These are phyloP conservation scores for Mrakia blollopis DNA, from an alignment of 768 basidiomycete genomes.

Conservation along the genomic window DNA sequence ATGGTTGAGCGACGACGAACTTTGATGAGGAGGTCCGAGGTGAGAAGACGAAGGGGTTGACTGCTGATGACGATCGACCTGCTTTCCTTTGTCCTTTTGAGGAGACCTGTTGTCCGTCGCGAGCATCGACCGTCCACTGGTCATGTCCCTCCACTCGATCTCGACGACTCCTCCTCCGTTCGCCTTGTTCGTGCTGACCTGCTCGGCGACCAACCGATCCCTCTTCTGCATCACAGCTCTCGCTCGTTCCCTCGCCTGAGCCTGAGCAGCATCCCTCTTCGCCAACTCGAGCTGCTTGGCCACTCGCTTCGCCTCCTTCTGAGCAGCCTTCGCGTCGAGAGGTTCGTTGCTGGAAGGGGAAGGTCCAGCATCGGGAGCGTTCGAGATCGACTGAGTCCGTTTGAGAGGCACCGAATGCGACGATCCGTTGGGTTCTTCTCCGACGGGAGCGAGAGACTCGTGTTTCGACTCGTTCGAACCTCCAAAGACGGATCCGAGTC, in stretches of 20 bases:
- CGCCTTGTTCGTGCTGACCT: slow-evolving; percentile 33
- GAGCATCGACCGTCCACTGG: slow-evolving; percentile 8
- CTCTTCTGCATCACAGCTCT: slow-evolving; percentile 90
- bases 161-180: slow-evolving; percentile 33
- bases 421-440: slow-evolving; percentile 32
- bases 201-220: slow-evolving; percentile 59
- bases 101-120: neutral
- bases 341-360: slow-evolving; percentile 38
- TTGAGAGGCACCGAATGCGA: slow-evolving; percentile 37
- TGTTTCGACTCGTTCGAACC: slow-evolving; percentile 38
- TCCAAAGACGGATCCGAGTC: slow-evolving; percentile 45
- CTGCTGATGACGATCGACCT: slow-evolving; percentile 2
- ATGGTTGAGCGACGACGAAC: slow-evolving; percentile 4
- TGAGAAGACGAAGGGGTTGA: neutral
- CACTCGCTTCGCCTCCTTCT: slow-evolving; percentile 74
- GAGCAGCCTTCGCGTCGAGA: slow-evolving; percentile 64
- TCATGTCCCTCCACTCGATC: slow-evolving; percentile 21
- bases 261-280: slow-evolving; percentile 67
- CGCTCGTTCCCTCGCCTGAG: slow-evolving; percentile 76
- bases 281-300: slow-evolving; percentile 78
- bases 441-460: slow-evolving; percentile 37
- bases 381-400: slow-evolving; percentile 41
- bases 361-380: slow-evolving; percentile 38
- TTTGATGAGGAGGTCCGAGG: neutral
- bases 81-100: slow-evolving; percentile 6